A percentile compares a stretch with the other conserved stretches of the same genome.
phyloP scores from a whole-genome alignment of 805 yeast genomes.

The Priceomyces medius region DNA sequence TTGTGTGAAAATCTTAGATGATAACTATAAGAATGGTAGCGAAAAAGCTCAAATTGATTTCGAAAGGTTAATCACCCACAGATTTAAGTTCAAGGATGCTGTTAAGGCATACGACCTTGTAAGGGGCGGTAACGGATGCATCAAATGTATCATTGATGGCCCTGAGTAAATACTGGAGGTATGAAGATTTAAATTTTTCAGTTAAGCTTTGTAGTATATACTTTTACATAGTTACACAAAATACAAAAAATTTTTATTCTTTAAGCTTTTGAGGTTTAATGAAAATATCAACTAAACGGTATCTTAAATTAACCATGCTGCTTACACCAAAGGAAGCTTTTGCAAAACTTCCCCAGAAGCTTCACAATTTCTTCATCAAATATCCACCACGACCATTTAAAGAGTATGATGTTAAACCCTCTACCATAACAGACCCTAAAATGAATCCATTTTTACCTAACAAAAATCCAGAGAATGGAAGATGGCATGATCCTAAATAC shows the following conservation, averaged over 20 bases:
- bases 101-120: slow-evolving; percentile 71
- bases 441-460: slow-evolving; percentile 89
- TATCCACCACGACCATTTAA: slow-evolving; percentile 84
- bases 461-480: slow-evolving; percentile 77
- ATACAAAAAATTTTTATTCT: background rate
- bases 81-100: slow-evolving; percentile 70
- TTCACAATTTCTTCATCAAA: slow-evolving; percentile 72
- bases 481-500: slow-evolving; percentile 72
- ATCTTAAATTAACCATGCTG: slow-evolving; percentile 18
- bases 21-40: slow-evolving; percentile 46
- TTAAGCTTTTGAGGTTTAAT: background rate
- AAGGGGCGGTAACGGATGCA: slow-evolving; percentile 63
- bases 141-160: slow-evolving; percentile 81
- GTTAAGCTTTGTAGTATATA: background rate
- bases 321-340: slow-evolving; percentile 46
- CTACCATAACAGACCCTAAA: slow-evolving; percentile 60
- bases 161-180: slow-evolving; percentile 45
- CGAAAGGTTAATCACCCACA: slow-evolving; percentile 69
- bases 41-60: slow-evolving; percentile 54
- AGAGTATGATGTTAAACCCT: slow-evolving; percentile 62
- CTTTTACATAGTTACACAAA: slow-evolving; percentile 1
- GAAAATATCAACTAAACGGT: background rate
- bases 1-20: slow-evolving; percentile 64
- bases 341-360: slow-evolving; percentile 61
- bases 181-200: background rate